Percentiles rank a stretch among this genome's conserved stretches.
These are phyloP conservation scores for Phytopythium sindhum DNA, from an alignment of 352 stramenopile species.

Conservation along the genomic window DNA sequence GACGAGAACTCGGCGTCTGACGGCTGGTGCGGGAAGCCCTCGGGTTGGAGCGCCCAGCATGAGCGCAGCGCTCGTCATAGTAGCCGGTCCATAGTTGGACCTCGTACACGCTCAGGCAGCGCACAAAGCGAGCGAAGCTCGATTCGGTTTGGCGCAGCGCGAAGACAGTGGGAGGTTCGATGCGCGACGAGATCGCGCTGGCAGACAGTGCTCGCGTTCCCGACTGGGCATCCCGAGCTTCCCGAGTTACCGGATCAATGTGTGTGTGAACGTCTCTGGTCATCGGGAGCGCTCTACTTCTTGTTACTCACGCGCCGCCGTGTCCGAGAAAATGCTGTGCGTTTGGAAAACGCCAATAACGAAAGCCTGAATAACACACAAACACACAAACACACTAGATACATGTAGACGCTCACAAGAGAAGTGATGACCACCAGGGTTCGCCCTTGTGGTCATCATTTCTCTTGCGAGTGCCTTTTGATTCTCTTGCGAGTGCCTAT, in stretches of 20 bases:
- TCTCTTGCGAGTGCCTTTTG: no score
- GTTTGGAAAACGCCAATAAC: no score
- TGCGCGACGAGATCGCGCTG: neutral
- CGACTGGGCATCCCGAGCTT: no score
- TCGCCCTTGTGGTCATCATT: no score
- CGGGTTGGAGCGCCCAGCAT: neutral
- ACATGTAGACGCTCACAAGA: no score
- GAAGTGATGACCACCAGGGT: no score
- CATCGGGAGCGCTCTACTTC: neutral
- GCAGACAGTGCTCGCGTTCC: neutral
- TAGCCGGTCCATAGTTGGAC: neutral
- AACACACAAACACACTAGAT: no score
- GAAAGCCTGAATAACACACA: no score
- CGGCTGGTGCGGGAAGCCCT: neutral
- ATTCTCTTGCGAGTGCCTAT: no score
- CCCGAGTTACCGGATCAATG: neutral
- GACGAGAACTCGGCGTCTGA: no score
- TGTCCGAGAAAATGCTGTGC: no score
- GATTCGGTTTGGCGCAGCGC: neutral
- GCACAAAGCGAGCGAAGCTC: neutral
- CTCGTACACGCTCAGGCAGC: neutral
- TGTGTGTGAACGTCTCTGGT: neutral
- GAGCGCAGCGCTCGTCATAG: neutral
- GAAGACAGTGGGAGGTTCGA: neutral
- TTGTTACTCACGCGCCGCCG: neutral